Base-by-base conservation (phyloP, 2,329 filamentous ascomycete genomes). In the Coniella lustricola region DNA sequence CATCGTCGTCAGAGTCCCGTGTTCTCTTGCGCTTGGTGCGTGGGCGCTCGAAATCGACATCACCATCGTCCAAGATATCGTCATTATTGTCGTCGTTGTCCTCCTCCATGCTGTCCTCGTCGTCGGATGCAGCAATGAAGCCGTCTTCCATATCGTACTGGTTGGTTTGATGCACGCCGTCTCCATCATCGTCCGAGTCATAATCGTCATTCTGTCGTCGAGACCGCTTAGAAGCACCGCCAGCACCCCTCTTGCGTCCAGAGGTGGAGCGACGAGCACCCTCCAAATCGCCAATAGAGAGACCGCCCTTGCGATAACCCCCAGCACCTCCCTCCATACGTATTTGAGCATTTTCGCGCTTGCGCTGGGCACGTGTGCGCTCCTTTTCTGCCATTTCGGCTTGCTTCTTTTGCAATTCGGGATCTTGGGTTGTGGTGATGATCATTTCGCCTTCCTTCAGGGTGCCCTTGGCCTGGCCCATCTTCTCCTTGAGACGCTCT, bases 101-200 rank as follows among this genome's bases (percentile, higher is more conserved):
- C 31, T 77, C 79, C 35, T 78, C 79, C 36, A 67, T 63, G 48
- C 65, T 65, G 36, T 90, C 87, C 50, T 88, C 85, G 55, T 89
- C 86, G 58, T 84, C 89, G 3, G 38, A 41, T n/a, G 74, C 74
- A 3, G 84, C 87, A 48, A 91, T 77, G 62, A 91, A 91, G 49
- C 84, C 87, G 59, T 91, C 87, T 31, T 85, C 85, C 61, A 84
- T 76, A 54, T 90, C 86, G 61, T 91, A 91, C 57, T 88, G 84
- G 55, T 90, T 84, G 51, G 84, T 76, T 45, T 79, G 77, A 29
- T 75, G 75, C 39, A 71, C 71, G 29, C 80, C 25, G 25, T 29
- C 25, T 29, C 25, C 78, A 51, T 87, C 85, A 56, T 88, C 85
- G 57, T 90, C 87, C 8, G 87, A 87, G 58, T 90, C 85, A 52